Conservation (phyloP, 1,139 yeast species). For the Magnusiomyces fungicola region DNA sequence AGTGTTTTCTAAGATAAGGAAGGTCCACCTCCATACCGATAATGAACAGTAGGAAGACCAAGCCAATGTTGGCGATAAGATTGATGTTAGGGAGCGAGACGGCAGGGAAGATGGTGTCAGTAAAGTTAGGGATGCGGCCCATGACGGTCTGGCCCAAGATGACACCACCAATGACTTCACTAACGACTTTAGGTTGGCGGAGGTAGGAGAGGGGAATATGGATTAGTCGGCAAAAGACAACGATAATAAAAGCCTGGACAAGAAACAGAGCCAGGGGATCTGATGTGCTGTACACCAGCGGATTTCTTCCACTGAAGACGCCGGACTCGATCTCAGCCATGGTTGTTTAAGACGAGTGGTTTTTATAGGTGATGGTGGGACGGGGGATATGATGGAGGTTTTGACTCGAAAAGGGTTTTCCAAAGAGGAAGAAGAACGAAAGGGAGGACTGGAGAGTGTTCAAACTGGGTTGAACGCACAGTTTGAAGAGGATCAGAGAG, state of each 20-base stretch:
- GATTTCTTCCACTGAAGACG: slow-evolving; percentile 62
- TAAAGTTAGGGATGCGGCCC: slow-evolving; percentile 63
- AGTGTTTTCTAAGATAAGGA: slow-evolving; percentile 50
- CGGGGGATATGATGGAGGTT: too few relatives aligned
- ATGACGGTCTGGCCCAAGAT: slow-evolving; percentile 54
- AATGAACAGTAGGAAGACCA: slow-evolving; percentile 63
- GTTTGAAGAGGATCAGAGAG: too few relatives aligned
- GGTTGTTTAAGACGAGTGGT: too few relatives aligned
- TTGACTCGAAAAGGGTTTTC: too few relatives aligned
- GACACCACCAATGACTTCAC: slow-evolving; percentile 71
- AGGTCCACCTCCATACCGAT: slow-evolving; percentile 74
- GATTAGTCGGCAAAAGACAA: slow-evolving; percentile 46
- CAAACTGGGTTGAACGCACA: too few relatives aligned
- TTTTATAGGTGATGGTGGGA: too few relatives aligned
- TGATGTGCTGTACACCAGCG: slow-evolving; percentile 49
- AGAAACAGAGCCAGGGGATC: slow-evolving; percentile 55
- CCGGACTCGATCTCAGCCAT: too few relatives aligned
- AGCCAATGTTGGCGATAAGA: slow-evolving; percentile 63
- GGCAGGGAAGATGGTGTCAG: slow-evolving; percentile 53
- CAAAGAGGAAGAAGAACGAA: too few relatives aligned
- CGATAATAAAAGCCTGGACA: slow-evolving; percentile 49
- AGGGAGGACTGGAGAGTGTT: too few relatives aligned
- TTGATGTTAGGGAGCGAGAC: slow-evolving; percentile 57
- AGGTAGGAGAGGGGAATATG: slow-evolving; percentile 52
- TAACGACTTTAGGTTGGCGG: slow-evolving; percentile 70